These are phyloP conservation scores for Calonectria naviculata DNA, from an alignment of 2,329 filamentous ascomycete species.

Conservation along the genomic window DNA sequence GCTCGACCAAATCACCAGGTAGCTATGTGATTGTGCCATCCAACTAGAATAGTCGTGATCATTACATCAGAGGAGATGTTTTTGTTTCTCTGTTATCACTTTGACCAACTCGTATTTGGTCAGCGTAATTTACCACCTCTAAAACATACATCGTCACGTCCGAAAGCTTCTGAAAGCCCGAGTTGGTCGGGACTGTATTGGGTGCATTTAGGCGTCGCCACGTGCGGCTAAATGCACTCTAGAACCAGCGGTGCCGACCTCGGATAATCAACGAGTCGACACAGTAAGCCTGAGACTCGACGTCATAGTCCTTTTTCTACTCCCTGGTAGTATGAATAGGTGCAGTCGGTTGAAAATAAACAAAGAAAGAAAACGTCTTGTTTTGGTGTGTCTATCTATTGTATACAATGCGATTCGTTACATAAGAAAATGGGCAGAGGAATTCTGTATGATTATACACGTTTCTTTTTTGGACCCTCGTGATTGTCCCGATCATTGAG, in stretches of 20 bases:
- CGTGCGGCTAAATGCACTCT: background rate
- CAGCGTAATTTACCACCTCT: background rate
- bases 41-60: background rate
- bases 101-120: too few species aligned
- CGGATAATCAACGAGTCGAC: constrained; percentile 10
- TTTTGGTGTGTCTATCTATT: background rate
- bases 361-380: background rate
- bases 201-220: constrained; percentile 8
- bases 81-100: background rate
- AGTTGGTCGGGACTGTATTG: background rate
- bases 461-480: constrained; percentile 8
- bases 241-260: constrained; percentile 21
- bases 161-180: background rate
- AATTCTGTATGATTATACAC: constrained; percentile 6
- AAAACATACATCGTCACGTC: background rate
- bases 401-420: background rate
- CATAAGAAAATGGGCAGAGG: background rate
- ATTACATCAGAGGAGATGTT: too few species aligned
- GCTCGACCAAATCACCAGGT: too few species aligned
- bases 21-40: background rate
- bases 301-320: constrained; percentile 4
- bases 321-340: background rate
- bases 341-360: background rate
- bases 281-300: background rate
- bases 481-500: background rate